Conservation (phyloP, 192 early-diverging fungal species). For the Paraglomus occultum region DNA sequence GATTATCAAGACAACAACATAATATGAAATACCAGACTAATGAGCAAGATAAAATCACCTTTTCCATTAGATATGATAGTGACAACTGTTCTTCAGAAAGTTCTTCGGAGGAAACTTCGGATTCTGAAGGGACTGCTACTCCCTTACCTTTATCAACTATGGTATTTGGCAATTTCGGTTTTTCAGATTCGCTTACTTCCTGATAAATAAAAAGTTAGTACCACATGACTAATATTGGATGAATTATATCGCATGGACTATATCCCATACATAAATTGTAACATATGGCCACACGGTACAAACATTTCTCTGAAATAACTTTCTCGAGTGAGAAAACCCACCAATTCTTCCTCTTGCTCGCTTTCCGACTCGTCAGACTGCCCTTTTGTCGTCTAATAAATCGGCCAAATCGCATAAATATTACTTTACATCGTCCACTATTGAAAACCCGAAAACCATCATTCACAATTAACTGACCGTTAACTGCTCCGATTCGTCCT, state of each 20-base stretch:
- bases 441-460: neutral
- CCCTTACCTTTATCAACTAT: constrained; percentile 22
- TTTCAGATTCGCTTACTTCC: constrained; percentile 12
- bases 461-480: neutral
- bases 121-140: constrained; percentile 18
- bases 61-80: neutral
- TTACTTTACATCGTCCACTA: neutral
- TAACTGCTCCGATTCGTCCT: constrained; percentile 6
- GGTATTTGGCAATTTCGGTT: neutral
- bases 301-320: neutral
- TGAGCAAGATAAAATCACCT: neutral
- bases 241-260: neutral
- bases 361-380: constrained; percentile 4
- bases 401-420: neutral
- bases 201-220: neutral
- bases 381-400: neutral
- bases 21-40: no score
- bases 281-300: neutral
- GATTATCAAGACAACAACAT: no score
- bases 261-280: neutral
- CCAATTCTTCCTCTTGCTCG: constrained; percentile 21
- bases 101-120: neutral
- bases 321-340: neutral
- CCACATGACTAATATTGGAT: neutral
- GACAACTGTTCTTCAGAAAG: neutral